These are phyloP conservation scores for Thalassiosira mediterranea DNA, from an alignment of 352 stramenopile genomes.

Conservation along the genomic window DNA sequence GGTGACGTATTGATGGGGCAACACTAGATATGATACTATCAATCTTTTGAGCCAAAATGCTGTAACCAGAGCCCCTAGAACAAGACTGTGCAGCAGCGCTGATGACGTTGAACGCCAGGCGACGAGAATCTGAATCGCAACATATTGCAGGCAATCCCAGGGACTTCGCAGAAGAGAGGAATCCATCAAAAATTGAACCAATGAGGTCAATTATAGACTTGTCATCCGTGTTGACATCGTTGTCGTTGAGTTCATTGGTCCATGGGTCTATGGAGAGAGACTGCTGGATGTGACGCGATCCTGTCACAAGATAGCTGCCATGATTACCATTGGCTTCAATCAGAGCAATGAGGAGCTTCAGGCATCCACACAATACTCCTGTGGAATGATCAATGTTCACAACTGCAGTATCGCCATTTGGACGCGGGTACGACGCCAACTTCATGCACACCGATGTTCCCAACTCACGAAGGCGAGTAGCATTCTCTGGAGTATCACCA, in stretches of 20 bases:
- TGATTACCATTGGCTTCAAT: constrained; percentile 55
- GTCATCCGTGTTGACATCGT: constrained; percentile 20
- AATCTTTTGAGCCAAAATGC: constrained; percentile 69
- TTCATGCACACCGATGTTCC: constrained; percentile 77
- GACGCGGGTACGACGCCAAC: constrained; percentile 67
- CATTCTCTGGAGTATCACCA: constrained; percentile 30
- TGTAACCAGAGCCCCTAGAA: constrained; percentile 64
- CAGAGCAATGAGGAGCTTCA: constrained; percentile 76
- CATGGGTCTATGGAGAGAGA: constrained; percentile 60
- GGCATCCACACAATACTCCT: constrained; percentile 80
- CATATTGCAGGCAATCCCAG: constrained; percentile 71
- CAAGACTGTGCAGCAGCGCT: constrained; percentile 67
- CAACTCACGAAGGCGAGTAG: constrained; percentile 57
- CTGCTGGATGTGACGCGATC: constrained; percentile 57
- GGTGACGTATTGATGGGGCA: constrained; percentile 71
- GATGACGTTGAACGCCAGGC: constrained; percentile 77
- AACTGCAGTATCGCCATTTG: constrained; percentile 52
- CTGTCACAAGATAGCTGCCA: constrained; percentile 47
- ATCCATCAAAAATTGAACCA: constrained; percentile 84
- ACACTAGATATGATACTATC: constrained; percentile 70
- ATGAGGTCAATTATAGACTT: constrained; percentile 77
- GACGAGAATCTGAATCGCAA: constrained; percentile 76
- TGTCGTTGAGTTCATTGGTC: constrained; percentile 43
- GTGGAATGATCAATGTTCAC: constrained; percentile 65
- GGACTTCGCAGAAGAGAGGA: constrained; percentile 68